Base-by-base conservation (phyloP, 352 stramenopile genomes). In the Phytophthora megakarya region DNA sequence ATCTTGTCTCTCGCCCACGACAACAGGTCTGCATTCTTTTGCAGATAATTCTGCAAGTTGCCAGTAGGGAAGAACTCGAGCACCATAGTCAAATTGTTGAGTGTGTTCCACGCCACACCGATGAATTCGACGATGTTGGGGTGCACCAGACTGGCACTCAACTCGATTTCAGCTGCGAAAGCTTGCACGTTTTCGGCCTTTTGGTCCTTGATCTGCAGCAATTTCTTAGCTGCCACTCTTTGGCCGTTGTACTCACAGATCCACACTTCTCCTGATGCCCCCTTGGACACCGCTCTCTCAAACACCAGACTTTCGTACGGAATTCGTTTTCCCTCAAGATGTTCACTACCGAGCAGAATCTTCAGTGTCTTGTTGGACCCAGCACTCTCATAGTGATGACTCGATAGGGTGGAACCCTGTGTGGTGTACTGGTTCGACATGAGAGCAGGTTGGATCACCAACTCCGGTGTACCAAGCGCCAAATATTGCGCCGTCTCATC, bases 121-220 rank as follows among this genome's bases (percentile, higher is more conserved):
- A 90, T 57, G 56, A 87, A 84, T 3, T 67, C 49, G 10, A 82
- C 61, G 33, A 90, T 69, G 65, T 87, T 75, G 0, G 75, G 76
- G 61, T 90, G 81, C 1, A 76, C 59, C 25, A 90, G 52, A 21
- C 65, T 72, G 28, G 81, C 75, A 2, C 64, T 83, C 12, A 90
- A 65, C 28, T 84, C 69, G 58, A 90, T 87, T 56, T 90, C 81
- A 12, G 64, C 67, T 1, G 81, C 47, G 22, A 90, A 85, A 1
- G 58, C 65, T 26, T 73, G 35, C 2, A 80, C 56, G 26, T 68
- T 53, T 23, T 72, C 61, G 3, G 70, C 65, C 18, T 66, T 77
- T 13, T 65, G 56, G 10, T 72, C 39, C 32, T 66, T 73, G n/a
- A 40, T 55, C 25, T 76, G 70, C 9, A 72, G 38, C 32, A 85